These are phyloP conservation scores for Kluyveromyces dobzhanskii DNA, from an alignment of 805 yeast species.

Conservation along the genomic window DNA sequence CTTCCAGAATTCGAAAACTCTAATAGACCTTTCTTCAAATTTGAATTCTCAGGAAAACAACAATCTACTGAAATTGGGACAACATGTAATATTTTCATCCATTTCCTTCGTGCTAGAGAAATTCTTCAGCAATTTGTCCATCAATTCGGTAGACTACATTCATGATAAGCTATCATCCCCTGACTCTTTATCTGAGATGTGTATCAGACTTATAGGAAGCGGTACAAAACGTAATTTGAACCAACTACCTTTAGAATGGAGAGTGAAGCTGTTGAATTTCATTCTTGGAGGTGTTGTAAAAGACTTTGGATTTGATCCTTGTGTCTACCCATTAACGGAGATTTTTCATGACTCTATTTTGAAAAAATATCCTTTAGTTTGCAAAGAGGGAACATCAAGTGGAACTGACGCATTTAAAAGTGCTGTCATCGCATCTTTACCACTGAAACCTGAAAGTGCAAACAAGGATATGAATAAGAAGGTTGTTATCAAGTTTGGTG, in stretches of 20 bases:
- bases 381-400: conserved; percentile 6
- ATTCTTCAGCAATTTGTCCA: conserved; percentile 45
- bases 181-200: conserved; percentile 28
- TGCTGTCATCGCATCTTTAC: conserved; percentile 21
- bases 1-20: conserved; percentile 56
- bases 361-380: conserved; percentile 51
- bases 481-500: conserved; percentile 43
- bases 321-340: conserved; percentile 59
- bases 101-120: conserved; percentile 57
- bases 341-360: conserved; percentile 53
- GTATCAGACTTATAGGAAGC: conserved; percentile 20
- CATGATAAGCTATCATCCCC: conserved; percentile 36
- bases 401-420: conserved; percentile 5
- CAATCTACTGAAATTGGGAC: conserved; percentile 51
- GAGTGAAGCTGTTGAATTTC: conserved; percentile 44
- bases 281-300: conserved; percentile 62
- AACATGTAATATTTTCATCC: conserved; percentile 44
- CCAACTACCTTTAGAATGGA: conserved; percentile 37
- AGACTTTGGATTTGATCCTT: conserved; percentile 72
- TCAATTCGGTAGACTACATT: conserved; percentile 47
- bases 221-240: conserved; percentile 28
- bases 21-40: conserved; percentile 37
- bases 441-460: conserved; percentile 31
- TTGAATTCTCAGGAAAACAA: conserved; percentile 24
- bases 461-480: conserved; percentile 30